phyloP scores from a whole-genome alignment of 2,329 filamentous ascomycete species.

The Lachnellula suecica region DNA sequence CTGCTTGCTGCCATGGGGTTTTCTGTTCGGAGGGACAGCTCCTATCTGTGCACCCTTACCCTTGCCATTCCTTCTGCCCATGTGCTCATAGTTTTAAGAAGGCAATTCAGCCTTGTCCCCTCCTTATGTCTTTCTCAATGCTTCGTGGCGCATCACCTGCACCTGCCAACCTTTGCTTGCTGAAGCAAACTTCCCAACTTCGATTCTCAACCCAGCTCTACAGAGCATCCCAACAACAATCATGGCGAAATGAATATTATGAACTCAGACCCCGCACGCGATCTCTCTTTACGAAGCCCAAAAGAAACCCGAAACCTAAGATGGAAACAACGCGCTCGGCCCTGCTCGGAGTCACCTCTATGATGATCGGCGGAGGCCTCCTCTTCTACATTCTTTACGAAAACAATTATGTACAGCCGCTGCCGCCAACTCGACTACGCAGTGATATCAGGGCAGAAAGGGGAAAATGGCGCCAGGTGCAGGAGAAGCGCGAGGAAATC shows the following conservation, averaged over 20 bases:
- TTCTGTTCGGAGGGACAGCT: slow-evolving; percentile 6
- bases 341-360: slow-evolving; percentile 24
- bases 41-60: slow-evolving; percentile 8
- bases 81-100: slow-evolving; percentile 4
- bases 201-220: neutral
- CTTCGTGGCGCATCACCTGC: slow-evolving; percentile 17
- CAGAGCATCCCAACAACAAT: slow-evolving; percentile 1
- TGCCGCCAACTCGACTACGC: slow-evolving; percentile 29
- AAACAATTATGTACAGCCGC: slow-evolving; percentile 31
- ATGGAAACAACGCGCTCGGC: slow-evolving; percentile 20
- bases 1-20: slow-evolving; percentile 6
- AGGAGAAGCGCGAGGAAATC: slow-evolving; percentile 22
- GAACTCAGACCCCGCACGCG: slow-evolving; percentile 4
- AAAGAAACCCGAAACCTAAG: slow-evolving; percentile 16
- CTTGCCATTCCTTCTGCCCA: slow-evolving; percentile 12
- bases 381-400: slow-evolving; percentile 32
- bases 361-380: slow-evolving; percentile 22
- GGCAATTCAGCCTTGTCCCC: slow-evolving; percentile 7
- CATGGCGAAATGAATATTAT: slow-evolving; percentile 6
- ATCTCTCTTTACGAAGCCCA: slow-evolving; percentile 18
- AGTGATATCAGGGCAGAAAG: slow-evolving; percentile 23
- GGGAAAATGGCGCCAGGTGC: slow-evolving; percentile 12
- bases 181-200: neutral
- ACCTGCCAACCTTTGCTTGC: neutral
- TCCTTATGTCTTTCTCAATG: slow-evolving; percentile 23